These are phyloP conservation scores for Spizellomyces sp. DNA, from an alignment of 192 early-diverging fungal species.

Conservation along the genomic window DNA sequence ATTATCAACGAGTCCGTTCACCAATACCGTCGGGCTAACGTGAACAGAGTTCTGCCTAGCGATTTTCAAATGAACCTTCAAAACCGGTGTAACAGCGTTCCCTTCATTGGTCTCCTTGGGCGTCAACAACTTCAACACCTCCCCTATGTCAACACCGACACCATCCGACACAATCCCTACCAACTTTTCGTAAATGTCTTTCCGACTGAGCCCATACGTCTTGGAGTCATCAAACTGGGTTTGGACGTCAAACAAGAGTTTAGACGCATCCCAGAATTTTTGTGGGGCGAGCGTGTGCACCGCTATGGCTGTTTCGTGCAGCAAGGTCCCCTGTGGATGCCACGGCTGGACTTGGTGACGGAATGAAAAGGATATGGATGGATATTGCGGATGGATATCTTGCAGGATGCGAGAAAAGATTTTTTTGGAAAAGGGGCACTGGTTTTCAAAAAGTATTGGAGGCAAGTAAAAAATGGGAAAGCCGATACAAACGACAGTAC, in stretches of 20 bases:
- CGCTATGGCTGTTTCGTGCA: slow-evolving; percentile 64
- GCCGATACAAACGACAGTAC: background rate
- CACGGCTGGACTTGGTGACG: slow-evolving; percentile 86
- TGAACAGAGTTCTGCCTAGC: slow-evolving; percentile 4
- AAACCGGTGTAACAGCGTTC: slow-evolving; percentile 3
- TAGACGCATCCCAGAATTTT: slow-evolving; percentile 15
- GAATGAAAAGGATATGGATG: slow-evolving; percentile 55
- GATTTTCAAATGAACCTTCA: slow-evolving; percentile 6
- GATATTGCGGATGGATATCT: background rate
- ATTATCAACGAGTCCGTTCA: background rate
- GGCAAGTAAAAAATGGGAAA: background rate
- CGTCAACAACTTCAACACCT: background rate
- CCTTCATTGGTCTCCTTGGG: background rate
- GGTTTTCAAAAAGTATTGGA: background rate
- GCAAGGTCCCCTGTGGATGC: slow-evolving; percentile 73
- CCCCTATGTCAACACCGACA: background rate
- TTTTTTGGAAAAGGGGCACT: slow-evolving; percentile 8
- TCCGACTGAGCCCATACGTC: background rate
- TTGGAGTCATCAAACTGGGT: background rate
- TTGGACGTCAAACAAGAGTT: slow-evolving; percentile 1
- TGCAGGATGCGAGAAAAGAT: slow-evolving; percentile 3
- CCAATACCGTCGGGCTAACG: slow-evolving; percentile 1
- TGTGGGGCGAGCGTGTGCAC: slow-evolving; percentile 31
- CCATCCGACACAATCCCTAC: background rate
- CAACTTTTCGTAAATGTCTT: background rate